These are phyloP conservation scores for Tuber umbilicatum DNA, from an alignment of 495 filamentous ascomycete genomes.

Conservation along the genomic window DNA sequence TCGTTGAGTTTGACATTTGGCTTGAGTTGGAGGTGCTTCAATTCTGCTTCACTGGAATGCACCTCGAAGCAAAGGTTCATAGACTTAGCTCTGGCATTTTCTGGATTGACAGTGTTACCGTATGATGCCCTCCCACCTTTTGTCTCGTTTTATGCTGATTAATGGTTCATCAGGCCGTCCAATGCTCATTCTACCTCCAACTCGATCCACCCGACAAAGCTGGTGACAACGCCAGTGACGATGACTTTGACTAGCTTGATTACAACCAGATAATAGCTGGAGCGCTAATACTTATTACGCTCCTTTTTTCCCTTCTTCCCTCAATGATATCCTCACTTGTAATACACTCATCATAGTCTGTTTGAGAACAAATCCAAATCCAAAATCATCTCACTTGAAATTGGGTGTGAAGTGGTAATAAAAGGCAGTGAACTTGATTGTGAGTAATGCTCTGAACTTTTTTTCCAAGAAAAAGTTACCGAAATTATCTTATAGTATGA, in stretches of 20 bases:
- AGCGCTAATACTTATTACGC: neutral
- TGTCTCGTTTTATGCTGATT: constrained; percentile 2
- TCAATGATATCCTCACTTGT: neutral
- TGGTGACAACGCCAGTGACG: constrained; percentile 13
- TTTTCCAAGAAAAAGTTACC: neutral
- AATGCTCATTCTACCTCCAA: constrained; percentile 33
- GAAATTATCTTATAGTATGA: neutral
- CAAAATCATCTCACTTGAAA: neutral
- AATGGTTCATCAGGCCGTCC: constrained; percentile 22
- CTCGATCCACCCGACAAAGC: constrained; percentile 28
- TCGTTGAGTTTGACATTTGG: constrained; percentile 56
- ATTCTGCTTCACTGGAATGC: constrained; percentile 66
- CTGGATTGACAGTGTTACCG: constrained; percentile 47
- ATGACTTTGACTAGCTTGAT: constrained; percentile 26
- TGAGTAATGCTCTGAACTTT: neutral
- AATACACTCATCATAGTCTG: neutral
- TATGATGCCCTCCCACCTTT: constrained; percentile 15
- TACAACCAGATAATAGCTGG: neutral
- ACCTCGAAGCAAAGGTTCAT: constrained; percentile 59
- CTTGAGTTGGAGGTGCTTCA: constrained; percentile 60
- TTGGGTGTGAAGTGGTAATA: neutral
- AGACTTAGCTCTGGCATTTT: constrained; percentile 56
- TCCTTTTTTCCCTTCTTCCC: neutral
- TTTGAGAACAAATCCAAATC: neutral
- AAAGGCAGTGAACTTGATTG: neutral